Evolutionary conservation across 2,329 filamentous ascomycete species (phyloP), one percentile per base, ranked within the genome.

Genomic region (Mariannaea sp.): DNA sequence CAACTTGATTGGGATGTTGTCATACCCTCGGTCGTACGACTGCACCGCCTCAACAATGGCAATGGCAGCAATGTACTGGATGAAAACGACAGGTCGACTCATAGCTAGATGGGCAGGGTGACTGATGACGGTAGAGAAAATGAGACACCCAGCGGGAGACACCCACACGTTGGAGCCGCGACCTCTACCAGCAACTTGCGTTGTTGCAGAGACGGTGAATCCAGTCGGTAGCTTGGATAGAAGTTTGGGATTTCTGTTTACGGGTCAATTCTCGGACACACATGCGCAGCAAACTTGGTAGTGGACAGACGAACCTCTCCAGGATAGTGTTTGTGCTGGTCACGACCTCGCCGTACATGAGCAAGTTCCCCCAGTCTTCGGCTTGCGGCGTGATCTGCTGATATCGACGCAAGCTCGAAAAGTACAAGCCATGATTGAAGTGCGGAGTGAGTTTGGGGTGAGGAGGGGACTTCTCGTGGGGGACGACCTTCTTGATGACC

Each of bases 91-190:
- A 0, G 94, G 92, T 0, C 89, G 88, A 1, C 80, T 83, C 36
- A 81, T 77, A 7, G 86, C 87, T 7, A 94, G 81, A 24, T 87
- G 79, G 24, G 89, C 83, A 1, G 89, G 83, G 72, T 99, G 94
- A 58, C 90, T 89, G 60, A 99, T 84, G 32, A 95, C 85, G 1
- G 88, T 91, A 8, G 91, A 96, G 74, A 96, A 94, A 70, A 97
- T 88, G 5, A 97, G 80, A 29, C 85, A 85, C 1, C 94, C 94
- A 0, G 89, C 83, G 1, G 94, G 94, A 0, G 92, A 91, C 4
- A 99, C 85, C 94, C 94, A 99, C 55, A 97, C 90, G 65, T 99
- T 99, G 26, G 82, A 86, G 4, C 94, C 94, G 8, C 94, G 87
- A 7, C 94, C 94, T 30, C 94, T 86, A 7, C 88, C 94, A 0